Base-by-base conservation (phyloP, 176 grass and related monocot genomes). In the Carex myosuroides region DNA sequence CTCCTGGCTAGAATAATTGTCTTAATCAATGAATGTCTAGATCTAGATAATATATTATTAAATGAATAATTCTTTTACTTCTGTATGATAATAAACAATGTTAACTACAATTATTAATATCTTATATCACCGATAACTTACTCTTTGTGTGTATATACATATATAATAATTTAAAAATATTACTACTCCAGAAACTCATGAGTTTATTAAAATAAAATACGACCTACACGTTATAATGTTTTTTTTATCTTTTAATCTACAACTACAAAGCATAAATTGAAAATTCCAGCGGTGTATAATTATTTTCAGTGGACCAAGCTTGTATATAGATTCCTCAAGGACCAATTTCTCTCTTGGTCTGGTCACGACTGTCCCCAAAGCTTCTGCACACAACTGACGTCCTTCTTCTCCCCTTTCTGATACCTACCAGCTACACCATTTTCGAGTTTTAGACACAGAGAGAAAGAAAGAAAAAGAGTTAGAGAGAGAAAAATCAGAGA, bases 311-410 rank as follows among this genome's bases (percentile, higher is more conserved):
- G 65, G 37, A 64, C 79, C 79, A 50, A 66, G 79, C 35, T 50
- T 7, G 33, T 82, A 2, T 14, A 16, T 3, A 82, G 58, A 82
- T 46, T 75, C 71, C 44, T 75, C 20, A 22, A 48, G 39, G 32
- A 82, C 57, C 22, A 64, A 29, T 24, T 64, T 80, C 61, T 82
- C 52, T 78, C 73, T 61, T 24, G 79, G 58, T 82, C 79, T 82
- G 79, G 79, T 63, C 79, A 82, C 79, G 79, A 65, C 79, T 82
- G 79, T 82, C 79, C 79, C 79, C 79, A 82, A 82, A 64, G 60
- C 79, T 82, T 64, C 79, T 82, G 79, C 79, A 82, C 46, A 59
- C 79, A 46, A 82, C 79, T 65, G 79, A 82, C 60, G 79, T 65
- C 57, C 39, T 66, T 52, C 33, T 66, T 52, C 61, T 20, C 0